Evolutionary conservation across 306 rosid genomes (phyloP).

Genomic region (Glycyrrhiza uralensis): DNA sequence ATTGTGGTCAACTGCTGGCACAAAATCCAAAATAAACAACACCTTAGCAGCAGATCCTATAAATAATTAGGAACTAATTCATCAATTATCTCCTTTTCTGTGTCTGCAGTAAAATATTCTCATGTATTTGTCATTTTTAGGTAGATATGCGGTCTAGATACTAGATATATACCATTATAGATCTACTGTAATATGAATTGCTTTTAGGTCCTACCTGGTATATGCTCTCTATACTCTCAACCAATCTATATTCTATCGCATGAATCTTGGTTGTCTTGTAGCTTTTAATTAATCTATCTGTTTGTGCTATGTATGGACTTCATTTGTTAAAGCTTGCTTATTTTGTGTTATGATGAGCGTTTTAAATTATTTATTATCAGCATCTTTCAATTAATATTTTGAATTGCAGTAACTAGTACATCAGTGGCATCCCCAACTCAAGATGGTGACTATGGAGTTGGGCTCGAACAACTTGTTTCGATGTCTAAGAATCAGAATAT

Average conservation of each 20-base stretch:
- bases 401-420: slow-evolving; percentile 39
- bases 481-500: slow-evolving; percentile 63
- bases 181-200: neutral
- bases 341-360: neutral
- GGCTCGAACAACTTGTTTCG: slow-evolving; percentile 67
- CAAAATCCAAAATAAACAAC: neutral
- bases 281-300: neutral
- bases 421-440: slow-evolving; percentile 42
- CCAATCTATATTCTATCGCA: neutral
- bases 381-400: slow-evolving; percentile 23
- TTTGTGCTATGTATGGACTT: neutral
- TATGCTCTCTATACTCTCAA: neutral
- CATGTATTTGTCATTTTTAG: neutral
- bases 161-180: neutral
- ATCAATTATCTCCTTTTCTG: neutral
- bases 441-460: slow-evolving; percentile 54
- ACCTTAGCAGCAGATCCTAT: neutral
- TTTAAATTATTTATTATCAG: neutral
- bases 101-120: neutral
- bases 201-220: neutral
- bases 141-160: neutral
- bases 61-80: neutral
- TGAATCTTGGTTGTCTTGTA: neutral
- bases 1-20: neutral
- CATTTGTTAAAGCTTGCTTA: neutral